Percentiles rank a stretch among this genome's conserved stretches.
These are phyloP conservation scores for Agaricales sp. DNA, from an alignment of 1,284 basidiomycete genomes.

Conservation along the genomic window DNA sequence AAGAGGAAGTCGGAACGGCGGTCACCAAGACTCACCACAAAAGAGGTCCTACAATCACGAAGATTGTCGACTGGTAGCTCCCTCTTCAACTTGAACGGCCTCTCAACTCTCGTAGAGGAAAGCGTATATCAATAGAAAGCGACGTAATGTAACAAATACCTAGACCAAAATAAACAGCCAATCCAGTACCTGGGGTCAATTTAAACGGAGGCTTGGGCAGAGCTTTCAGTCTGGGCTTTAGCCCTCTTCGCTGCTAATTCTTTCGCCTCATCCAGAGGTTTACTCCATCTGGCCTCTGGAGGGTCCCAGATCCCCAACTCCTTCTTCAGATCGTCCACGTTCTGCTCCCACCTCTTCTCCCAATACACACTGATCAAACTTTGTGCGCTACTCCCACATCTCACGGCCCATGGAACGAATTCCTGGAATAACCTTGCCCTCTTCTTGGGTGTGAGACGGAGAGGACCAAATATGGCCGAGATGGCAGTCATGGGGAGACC, in stretches of 20 bases:
- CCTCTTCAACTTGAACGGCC: too few relatives aligned
- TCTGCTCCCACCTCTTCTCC: constrained; percentile 90
- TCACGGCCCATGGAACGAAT: constrained; percentile 87
- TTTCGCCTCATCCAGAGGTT: constrained; percentile 45
- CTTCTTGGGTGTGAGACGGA: constrained; percentile 49
- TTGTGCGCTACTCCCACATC: constrained; percentile 63
- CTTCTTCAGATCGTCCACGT: constrained; percentile 68
- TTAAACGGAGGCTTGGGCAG: too few relatives aligned
- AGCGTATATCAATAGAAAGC: too few relatives aligned
- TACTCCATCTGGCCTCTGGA: constrained; percentile 54
- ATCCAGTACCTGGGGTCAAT: too few relatives aligned
- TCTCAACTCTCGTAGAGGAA: too few relatives aligned
- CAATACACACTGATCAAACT: constrained; percentile 90
- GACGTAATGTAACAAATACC: too few relatives aligned
- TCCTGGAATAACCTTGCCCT: constrained; percentile 57
- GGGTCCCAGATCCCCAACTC: constrained; percentile 82
- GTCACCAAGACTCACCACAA: too few relatives aligned
- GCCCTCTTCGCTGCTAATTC: constrained; percentile 24
- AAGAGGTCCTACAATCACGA: too few relatives aligned
- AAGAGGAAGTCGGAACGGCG: too few relatives aligned
- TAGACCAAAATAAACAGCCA: too few relatives aligned
- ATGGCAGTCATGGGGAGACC: constrained; percentile 84
- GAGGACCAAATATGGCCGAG: constrained; percentile 67
- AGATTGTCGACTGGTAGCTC: too few relatives aligned
- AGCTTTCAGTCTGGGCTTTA: too few relatives aligned